Conservation (phyloP, 2,329 filamentous ascomycete species). For the Fusarium brachygibbosum region DNA sequence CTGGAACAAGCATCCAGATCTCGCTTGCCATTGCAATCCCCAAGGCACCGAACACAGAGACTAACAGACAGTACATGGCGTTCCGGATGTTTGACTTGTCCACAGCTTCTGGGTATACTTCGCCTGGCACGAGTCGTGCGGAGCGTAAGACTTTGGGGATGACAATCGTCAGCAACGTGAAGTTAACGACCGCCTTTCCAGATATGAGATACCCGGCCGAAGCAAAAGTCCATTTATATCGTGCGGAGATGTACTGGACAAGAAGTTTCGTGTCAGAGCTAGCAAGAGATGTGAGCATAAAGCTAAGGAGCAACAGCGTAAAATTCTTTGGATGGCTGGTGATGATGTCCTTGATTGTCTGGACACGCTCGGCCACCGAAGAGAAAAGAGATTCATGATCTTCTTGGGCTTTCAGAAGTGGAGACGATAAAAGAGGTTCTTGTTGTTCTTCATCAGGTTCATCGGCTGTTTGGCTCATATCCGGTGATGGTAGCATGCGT, state of each 20-base stretch:
- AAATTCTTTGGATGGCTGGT: conserved; percentile 59
- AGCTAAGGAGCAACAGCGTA: conserved; percentile 58
- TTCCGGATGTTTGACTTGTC: conserved; percentile 41
- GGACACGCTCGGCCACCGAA: conserved; percentile 40
- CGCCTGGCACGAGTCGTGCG: accelerated
- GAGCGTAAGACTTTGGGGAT: conserved; percentile 57
- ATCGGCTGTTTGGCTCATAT: not conserved
- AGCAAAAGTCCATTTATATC: conserved; percentile 62
- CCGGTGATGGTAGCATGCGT: conserved; percentile 24
- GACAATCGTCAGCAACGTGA: conserved; percentile 58
- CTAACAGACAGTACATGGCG: conserved; percentile 39
- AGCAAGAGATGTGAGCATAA: conserved; percentile 63
- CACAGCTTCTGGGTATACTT: not conserved
- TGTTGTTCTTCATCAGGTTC: conserved; percentile 51
- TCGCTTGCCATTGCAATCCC: conserved; percentile 58
- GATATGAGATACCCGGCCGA: conserved; percentile 63
- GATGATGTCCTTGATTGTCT: conserved; percentile 53
- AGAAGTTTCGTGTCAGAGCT: conserved; percentile 66
- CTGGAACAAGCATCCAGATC: conserved; percentile 59
- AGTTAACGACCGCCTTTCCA: conserved; percentile 63
- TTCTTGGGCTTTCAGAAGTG: conserved; percentile 55
- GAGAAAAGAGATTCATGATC: conserved; percentile 28
- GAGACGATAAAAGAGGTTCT: conserved; percentile 57
- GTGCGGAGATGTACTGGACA: conserved; percentile 64
- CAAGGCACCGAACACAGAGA: conserved; percentile 56